phyloP scores from a whole-genome alignment of 306 rosid genomes.

The Dalbergia cultrata region DNA sequence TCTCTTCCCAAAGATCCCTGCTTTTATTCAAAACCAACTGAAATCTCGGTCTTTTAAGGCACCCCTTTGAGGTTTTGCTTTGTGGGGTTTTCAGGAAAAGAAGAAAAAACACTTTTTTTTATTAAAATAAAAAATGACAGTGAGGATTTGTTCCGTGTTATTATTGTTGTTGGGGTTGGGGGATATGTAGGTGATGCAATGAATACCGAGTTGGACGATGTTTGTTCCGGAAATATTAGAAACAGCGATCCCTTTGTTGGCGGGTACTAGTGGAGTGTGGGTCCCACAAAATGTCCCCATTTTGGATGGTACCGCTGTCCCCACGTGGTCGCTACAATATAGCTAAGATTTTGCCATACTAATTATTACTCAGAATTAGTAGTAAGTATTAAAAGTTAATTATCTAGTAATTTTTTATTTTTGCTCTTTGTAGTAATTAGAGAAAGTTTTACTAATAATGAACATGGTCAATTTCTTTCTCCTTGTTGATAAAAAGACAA shows the following conservation, averaged over 20 bases:
- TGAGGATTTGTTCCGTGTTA: slow-evolving; percentile 3
- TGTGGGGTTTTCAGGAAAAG: slow-evolving; percentile 42
- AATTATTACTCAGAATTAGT: background rate
- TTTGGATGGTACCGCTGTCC: slow-evolving; percentile 41
- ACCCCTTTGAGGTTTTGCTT: slow-evolving; percentile 40
- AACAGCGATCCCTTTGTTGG: slow-evolving; percentile 45
- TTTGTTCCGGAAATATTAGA: background rate
- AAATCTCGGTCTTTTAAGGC: slow-evolving; percentile 17
- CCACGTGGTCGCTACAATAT: slow-evolving; percentile 53
- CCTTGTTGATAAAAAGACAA: background rate
- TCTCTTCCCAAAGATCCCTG: slow-evolving; percentile 23
- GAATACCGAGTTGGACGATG: slow-evolving; percentile 45
- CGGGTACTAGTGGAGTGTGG: slow-evolving; percentile 62
- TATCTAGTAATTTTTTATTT: slow-evolving; percentile 36
- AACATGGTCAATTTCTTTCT: slow-evolving; percentile 37
- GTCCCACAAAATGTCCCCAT: slow-evolving; percentile 37
- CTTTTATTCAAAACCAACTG: slow-evolving; percentile 24
- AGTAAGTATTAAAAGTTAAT: background rate
- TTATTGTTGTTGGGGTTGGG: slow-evolving; percentile 3
- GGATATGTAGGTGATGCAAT: background rate
- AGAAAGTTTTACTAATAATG: slow-evolving; percentile 24
- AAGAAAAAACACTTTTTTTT: background rate
- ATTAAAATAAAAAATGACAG: background rate
- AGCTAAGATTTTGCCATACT: slow-evolving; percentile 27
- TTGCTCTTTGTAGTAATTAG: background rate